phyloP scores from a whole-genome alignment of 495 filamentous ascomycete species.

The Choiromyces venosus region DNA sequence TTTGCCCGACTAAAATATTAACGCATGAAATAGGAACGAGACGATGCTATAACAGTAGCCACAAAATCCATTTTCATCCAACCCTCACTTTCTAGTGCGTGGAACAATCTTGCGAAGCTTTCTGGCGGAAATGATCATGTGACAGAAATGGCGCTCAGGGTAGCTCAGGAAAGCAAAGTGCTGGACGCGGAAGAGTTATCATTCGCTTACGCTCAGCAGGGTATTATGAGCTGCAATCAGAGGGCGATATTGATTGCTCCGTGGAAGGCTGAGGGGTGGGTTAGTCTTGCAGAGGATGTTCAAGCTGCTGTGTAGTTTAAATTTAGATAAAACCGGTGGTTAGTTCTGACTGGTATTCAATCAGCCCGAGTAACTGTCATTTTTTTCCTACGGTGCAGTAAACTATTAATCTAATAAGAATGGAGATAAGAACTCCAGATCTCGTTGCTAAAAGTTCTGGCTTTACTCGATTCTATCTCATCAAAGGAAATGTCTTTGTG shows the following conservation, averaged over 20 bases:
- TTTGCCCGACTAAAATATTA: conserved; percentile 44
- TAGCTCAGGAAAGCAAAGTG: conserved; percentile 63
- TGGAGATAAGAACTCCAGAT: background rate
- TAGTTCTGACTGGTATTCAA: background rate
- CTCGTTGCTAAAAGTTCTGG: background rate
- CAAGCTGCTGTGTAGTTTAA: conserved; percentile 3
- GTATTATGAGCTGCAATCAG: conserved; percentile 65
- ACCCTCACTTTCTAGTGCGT: conserved; percentile 68
- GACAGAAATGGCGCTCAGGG: conserved; percentile 72
- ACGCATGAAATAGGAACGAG: conserved; percentile 40
- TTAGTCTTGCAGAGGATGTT: conserved; percentile 42
- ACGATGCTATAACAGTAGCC: conserved; percentile 51
- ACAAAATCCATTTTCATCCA: conserved; percentile 69
- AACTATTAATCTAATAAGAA: too few relatives aligned
- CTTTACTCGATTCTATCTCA: background rate
- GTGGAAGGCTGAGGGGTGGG: conserved; percentile 66
- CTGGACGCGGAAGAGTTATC: conserved; percentile 65
- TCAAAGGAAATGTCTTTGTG: background rate
- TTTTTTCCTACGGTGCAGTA: background rate
- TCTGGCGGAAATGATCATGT: conserved; percentile 53
- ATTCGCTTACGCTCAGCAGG: conserved; percentile 69
- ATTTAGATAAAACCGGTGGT: conserved; percentile 3
- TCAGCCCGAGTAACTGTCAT: background rate
- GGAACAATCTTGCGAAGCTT: conserved; percentile 61
- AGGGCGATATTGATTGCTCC: conserved; percentile 74